Evolutionary conservation across 192 early-diverging fungal genomes (phyloP).

Genomic region (Backusella westeae): DNA sequence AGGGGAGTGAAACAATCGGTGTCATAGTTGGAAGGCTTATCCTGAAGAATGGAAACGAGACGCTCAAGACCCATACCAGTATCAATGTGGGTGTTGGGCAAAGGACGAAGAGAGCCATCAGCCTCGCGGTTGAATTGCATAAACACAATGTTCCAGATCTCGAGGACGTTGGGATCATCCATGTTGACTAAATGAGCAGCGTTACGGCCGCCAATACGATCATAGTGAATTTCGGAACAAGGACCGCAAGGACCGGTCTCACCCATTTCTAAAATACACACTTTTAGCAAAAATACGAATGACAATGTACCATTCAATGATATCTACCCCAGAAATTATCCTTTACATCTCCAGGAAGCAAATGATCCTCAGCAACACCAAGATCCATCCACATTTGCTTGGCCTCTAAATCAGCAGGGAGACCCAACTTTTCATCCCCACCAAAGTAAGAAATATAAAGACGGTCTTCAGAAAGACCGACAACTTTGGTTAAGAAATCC

Average conservation of each 20-base stretch:
- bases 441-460: constrained; percentile 98
- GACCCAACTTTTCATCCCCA: constrained; percentile 77
- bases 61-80: constrained; percentile 98
- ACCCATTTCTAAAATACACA: constrained; percentile 76
- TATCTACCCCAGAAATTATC: constrained; percentile 97
- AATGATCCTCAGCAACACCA: constrained; percentile 78
- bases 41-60: constrained; percentile 90
- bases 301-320: no score
- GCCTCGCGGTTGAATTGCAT: constrained; percentile 98
- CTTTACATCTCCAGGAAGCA: constrained; percentile 86
- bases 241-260: constrained; percentile 97
- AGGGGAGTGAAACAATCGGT: constrained; percentile 89
- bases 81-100: constrained; percentile 98
- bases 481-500: constrained; percentile 89
- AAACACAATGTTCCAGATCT: constrained; percentile 99
- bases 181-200: constrained; percentile 87
- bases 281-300: no score
- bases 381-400: constrained; percentile 88
- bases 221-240: constrained; percentile 97
- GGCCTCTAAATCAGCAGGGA: constrained; percentile 88
- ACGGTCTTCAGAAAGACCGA: constrained; percentile 76
- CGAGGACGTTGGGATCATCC: constrained; percentile 97
- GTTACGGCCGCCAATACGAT: constrained; percentile 93
- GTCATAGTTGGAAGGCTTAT: constrained; percentile 97
- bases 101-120: constrained; percentile 78